Evolutionary conservation across 352 stramenopile genomes (phyloP).

Genomic region (Phytophthora pinifolia): DNA sequence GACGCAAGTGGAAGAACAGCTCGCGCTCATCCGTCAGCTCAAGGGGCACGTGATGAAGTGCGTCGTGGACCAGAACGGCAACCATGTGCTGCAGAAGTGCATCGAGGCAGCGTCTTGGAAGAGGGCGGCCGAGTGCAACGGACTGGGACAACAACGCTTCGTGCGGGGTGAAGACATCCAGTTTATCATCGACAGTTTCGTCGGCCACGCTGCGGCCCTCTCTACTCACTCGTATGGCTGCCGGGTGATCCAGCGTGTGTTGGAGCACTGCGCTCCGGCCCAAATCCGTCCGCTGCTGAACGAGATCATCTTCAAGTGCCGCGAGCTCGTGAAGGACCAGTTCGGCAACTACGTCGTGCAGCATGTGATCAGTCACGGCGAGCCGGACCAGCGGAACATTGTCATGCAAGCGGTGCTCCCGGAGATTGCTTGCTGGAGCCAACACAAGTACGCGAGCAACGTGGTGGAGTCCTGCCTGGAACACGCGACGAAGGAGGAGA

Average conservation of each 20-base stretch:
- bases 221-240: conserved; percentile 98
- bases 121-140: conserved; percentile 21
- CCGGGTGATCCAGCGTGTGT: conserved; percentile 96
- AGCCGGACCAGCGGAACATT: conserved; percentile 70
- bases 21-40: conserved; percentile 79
- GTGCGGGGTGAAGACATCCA: conserved; percentile 91
- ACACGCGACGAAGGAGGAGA: conserved; percentile 81
- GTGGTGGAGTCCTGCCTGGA: conserved; percentile 96
- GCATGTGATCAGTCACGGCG: conserved; percentile 95
- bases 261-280: conserved; percentile 93
- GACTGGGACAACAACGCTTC: conserved; percentile 24
- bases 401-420: conserved; percentile 87
- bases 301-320: conserved; percentile 92
- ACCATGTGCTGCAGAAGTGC: conserved; percentile 99
- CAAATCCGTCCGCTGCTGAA: conserved; percentile 94
- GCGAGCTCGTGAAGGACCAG: conserved; percentile 93
- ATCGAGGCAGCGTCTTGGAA: conserved; percentile 90
- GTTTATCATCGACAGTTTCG: conserved; percentile 97
- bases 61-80: conserved; percentile 98
- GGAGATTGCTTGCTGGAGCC: conserved; percentile 89
- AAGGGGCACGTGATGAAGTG: conserved; percentile 88
- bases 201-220: conserved; percentile 89
- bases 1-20: conserved; percentile 68
- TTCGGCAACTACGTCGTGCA: conserved; percentile 99
- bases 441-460: conserved; percentile 96